Evolutionary conservation across 345 rosid genomes (phyloP), one percentile per base, ranked within the genome.

Genomic region (Raphanus raphanistrum): DNA sequence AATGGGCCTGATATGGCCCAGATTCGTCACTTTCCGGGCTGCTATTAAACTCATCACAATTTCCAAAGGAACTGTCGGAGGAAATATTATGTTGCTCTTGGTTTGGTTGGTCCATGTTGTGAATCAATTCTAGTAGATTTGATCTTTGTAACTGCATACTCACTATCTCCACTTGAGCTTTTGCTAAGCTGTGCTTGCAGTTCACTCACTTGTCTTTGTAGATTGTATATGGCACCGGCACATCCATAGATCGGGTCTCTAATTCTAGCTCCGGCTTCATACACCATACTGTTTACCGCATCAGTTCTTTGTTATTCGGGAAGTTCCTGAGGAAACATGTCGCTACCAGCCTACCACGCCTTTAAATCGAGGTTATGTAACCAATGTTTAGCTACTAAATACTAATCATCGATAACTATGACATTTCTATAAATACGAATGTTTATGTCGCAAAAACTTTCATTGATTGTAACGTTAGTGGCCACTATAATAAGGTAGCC

Each of bases 231-330:
- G 0, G 93, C 91, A 11, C 98, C 98, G 0, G 95, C 92, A 27
- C 93, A 79, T 13, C 97, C 95, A 28, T 93, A 93, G 0, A 93
- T 93, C 0, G 97, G 97, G 75, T 93, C 98, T 65, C 93, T 83
- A 6, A 88, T 82, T 81, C 98, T 80, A 2, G 95, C 98, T 45
- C 73, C 85, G 0, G 97, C 98, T 81, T 93, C 98, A 10, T 93
- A 93, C 10, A 93, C 97, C 92, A 92, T 85, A 85, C 98, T 92
- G 80, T 90, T 90, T 1, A 90, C 98, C 2, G 98, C 97, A 71
- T 93, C 98, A 1, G 84, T 84, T 74, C 98, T 85, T 65, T 89
- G 89, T 16, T 83, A 76, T 78, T 90, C 96, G 0, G 98, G 96
- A 8, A 92, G 82, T 61, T 92, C 98, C 98, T 92, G 77, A 0